These are phyloP conservation scores for Musa schizocarpa DNA, from an alignment of 176 grass and related monocot genomes.

Conservation along the genomic window DNA sequence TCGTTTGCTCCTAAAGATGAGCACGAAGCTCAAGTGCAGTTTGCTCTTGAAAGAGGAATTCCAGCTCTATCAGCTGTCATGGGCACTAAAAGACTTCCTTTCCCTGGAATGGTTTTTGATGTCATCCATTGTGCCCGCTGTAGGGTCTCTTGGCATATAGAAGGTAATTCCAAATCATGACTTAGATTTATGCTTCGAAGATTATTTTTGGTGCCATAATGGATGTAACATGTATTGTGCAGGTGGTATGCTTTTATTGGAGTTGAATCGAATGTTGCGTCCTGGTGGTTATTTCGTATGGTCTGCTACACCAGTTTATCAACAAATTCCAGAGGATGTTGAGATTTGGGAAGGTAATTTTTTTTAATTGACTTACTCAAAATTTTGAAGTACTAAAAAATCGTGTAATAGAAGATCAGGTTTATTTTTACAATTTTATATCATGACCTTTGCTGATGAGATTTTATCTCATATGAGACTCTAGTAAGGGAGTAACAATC, in stretches of 20 bases:
- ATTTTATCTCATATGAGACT: too few species aligned
- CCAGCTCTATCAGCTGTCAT: constrained; percentile 89
- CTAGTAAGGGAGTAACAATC: too few species aligned
- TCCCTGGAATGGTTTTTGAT: constrained; percentile 68
- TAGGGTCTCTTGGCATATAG: constrained; percentile 82
- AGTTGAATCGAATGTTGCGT: constrained; percentile 72
- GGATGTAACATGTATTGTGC: background rate
- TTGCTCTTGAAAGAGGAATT: constrained; percentile 92
- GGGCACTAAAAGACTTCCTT: constrained; percentile 75
- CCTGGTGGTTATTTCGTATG: constrained; percentile 91
- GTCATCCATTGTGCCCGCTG: constrained; percentile 84
- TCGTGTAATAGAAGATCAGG: too few species aligned
- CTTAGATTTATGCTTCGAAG: background rate
- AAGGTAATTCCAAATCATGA: constrained; percentile 31
- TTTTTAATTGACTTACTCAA: background rate
- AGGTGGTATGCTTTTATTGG: constrained; percentile 67
- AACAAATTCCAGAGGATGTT: constrained; percentile 62
- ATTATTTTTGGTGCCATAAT: too few species aligned
- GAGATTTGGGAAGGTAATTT: constrained; percentile 77
- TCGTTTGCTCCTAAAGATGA: constrained; percentile 94
- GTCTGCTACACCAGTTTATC: constrained; percentile 89
- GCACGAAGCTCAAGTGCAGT: constrained; percentile 98
- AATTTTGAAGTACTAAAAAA: background rate
- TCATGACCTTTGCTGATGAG: too few species aligned
- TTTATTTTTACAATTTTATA: too few species aligned